Evolutionary conservation across 2,329 filamentous ascomycete genomes (phyloP), one percentile per base, ranked within the genome.

Genomic region (Sarocladiaceae sp.): DNA sequence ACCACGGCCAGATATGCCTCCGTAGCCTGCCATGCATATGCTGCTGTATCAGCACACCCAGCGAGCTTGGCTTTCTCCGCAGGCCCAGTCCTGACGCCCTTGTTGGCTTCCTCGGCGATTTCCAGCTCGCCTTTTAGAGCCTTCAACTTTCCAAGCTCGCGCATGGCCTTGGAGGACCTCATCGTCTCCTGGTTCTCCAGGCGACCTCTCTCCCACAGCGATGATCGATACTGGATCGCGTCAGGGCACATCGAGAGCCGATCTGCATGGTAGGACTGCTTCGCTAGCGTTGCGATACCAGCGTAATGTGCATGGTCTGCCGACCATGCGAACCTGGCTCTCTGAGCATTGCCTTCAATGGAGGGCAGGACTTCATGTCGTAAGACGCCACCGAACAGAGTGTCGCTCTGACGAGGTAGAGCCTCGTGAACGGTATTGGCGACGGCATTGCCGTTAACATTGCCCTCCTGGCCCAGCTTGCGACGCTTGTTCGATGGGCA

Each of bases 41-140:
- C 28, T 1, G 64, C 64, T 36, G 40, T 50, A 33, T 65, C 62
- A 0, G 63, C 58, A 35, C 56, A 61, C 2, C 59, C 62, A 11
- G 63, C 64, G 54, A 63, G 62, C 52, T 56, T 52, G 0, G 59
- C 63, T n/a, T 37, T 53, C 11, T 50, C 49, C 4, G 58, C 62
- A 20, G 59, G 50, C 6, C 58, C 59, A 4, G 56, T 57, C 1
- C 54, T 56, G 23, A 51, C 28, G 10, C 55, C 57, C 37, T 53
- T 56, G 2, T 54, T 49, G 3, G 20, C 28, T 1, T 42, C 23
- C 50, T 65, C 62, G 1, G 59, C 54, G 0, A 25, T 22, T 0
- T 50, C 37, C 40, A 62, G 64, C n/a, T 54, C 52, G 1, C 29
- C 35, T 35, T 51, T 39, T 8, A 62, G 39, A 13, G 23, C 26